Conservation (phyloP, 106 monocot species). For the Dendrobium huoshanense region DNA sequence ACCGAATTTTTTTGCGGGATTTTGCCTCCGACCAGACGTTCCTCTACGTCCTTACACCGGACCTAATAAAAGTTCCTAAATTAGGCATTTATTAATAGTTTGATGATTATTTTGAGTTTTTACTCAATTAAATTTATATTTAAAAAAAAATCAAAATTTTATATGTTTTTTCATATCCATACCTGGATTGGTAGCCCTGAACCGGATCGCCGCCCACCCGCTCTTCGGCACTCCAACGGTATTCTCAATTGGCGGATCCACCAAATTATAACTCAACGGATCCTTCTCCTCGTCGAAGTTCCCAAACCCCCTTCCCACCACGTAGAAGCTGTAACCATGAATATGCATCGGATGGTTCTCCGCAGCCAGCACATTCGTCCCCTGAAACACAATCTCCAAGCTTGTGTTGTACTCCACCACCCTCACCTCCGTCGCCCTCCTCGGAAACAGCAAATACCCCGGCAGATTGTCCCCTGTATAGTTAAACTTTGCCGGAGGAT, state of each 20-base stretch:
- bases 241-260: constrained; percentile 37
- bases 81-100: background rate
- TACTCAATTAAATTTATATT: too few relatives aligned
- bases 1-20: too few relatives aligned
- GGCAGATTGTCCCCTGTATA: constrained; percentile 10
- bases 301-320: constrained; percentile 52
- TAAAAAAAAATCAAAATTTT: too few relatives aligned
- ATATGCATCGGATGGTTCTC: constrained; percentile 69
- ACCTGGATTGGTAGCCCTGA: constrained; percentile 50
- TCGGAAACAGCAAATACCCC: constrained; percentile 7
- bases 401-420: constrained; percentile 30
- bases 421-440: constrained; percentile 31
- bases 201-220: constrained; percentile 46
- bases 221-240: constrained; percentile 38
- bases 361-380: constrained; percentile 32
- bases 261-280: constrained; percentile 39
- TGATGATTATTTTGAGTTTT: background rate
- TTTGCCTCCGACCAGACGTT: too few relatives aligned
- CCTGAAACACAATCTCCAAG: constrained; percentile 65
- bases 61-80: too few relatives aligned
- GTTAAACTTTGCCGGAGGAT: constrained; percentile 12
- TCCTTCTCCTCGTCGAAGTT: constrained; percentile 50
- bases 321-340: constrained; percentile 64
- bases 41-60: too few relatives aligned
- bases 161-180: background rate